Percentiles rank a stretch among this genome's conserved stretches.
These are phyloP conservation scores for Debaryomyces fabryi DNA, from an alignment of 1,139 yeast genomes.

Conservation along the genomic window DNA sequence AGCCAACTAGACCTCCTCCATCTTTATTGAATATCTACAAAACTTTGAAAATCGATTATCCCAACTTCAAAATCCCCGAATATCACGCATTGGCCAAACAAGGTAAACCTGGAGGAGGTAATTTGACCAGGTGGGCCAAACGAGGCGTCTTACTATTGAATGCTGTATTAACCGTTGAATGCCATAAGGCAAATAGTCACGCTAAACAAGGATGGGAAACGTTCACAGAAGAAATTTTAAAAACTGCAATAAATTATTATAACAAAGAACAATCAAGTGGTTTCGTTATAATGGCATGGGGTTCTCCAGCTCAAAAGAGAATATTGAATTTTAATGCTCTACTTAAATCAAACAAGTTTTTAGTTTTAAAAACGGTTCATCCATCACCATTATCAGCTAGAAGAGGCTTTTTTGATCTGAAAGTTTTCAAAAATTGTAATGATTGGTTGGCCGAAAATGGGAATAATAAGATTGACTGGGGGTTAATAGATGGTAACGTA, in stretches of 20 bases:
- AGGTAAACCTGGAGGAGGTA: conserved; percentile 56
- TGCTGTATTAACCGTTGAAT: conserved; percentile 88
- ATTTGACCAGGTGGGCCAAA: conserved; percentile 80
- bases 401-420: conserved; percentile 76
- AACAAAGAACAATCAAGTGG: conserved; percentile 39
- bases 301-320: conserved; percentile 84
- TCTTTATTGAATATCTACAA: conserved; percentile 87
- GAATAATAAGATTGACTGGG: conserved; percentile 67
- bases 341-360: conserved; percentile 34
- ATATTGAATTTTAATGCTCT: conserved; percentile 44
- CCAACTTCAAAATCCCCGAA: conserved; percentile 63
- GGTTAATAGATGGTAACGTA: conserved; percentile 30
- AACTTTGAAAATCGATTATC: conserved; percentile 70
- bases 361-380: conserved; percentile 76
- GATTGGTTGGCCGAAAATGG: conserved; percentile 64
- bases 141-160: conserved; percentile 89
- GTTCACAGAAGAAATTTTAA: conserved; percentile 75
- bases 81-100: conserved; percentile 30
- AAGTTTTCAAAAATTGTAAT: conserved; percentile 72
- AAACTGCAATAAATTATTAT: conserved; percentile 44
- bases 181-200: conserved; percentile 93
- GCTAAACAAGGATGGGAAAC: conserved; percentile 91
- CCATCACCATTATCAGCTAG: conserved; percentile 94
- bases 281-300: conserved; percentile 90
- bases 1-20: conserved; percentile 88